phyloP scores from a whole-genome alignment of 108 stramenopile species.

The Nitzschia palea region DNA sequence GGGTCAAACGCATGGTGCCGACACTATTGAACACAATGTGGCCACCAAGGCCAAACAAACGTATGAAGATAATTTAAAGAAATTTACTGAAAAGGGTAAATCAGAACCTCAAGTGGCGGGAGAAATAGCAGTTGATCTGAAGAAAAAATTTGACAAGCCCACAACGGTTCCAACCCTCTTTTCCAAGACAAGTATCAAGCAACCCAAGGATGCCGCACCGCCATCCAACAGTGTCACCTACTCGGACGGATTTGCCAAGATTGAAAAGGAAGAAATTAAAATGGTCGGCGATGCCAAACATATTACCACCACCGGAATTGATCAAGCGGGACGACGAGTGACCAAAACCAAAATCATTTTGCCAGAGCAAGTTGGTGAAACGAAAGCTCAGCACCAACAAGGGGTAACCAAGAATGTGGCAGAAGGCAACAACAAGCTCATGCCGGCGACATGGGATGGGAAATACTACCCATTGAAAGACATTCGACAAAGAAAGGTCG shows the following conservation, averaged over 20 bases:
- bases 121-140: constrained; percentile 1
- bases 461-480: constrained; percentile 11
- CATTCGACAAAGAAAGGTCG: constrained; percentile 16
- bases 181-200: neutral
- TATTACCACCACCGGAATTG: constrained; percentile 17
- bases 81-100: constrained; percentile 2
- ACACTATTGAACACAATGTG: neutral
- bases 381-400: constrained; percentile 15
- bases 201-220: neutral
- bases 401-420: neutral
- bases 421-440: neutral
- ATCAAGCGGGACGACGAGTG: constrained; percentile 10
- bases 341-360: constrained; percentile 29
- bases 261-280: constrained; percentile 21
- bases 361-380: constrained; percentile 20
- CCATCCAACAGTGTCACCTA: neutral
- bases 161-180: neutral
- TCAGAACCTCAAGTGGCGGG: neutral
- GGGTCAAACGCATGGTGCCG: constrained; percentile 6
- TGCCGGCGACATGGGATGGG: constrained; percentile 23
- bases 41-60: constrained; percentile 9
- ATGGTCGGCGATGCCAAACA: constrained; percentile 29
- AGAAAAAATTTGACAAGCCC: constrained; percentile 22
- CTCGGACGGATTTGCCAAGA: constrained; percentile 12
- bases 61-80: constrained; percentile 14